Evolutionary conservation across 176 grass and related monocot species (phyloP).

Genomic region (Carex scoparia): DNA sequence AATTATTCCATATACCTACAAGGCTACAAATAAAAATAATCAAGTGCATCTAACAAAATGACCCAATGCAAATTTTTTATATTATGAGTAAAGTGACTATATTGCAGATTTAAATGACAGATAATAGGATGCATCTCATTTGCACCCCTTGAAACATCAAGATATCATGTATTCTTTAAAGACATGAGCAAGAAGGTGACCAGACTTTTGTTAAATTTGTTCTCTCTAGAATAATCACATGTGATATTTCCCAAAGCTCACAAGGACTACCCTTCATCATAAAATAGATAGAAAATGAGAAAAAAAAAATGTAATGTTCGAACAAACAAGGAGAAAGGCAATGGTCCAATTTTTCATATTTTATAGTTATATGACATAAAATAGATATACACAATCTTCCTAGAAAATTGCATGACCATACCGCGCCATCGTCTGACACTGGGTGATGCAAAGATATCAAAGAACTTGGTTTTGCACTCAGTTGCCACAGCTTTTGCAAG

Average conservation of each 20-base stretch:
- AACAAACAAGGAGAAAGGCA: too few species aligned
- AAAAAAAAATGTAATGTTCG: too few species aligned
- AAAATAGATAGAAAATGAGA: background rate
- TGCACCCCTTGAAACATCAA: background rate
- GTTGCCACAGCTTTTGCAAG: constrained; percentile 86
- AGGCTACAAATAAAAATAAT: background rate
- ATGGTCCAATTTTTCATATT: too few species aligned
- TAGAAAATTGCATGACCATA: constrained; percentile 23
- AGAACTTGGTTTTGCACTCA: constrained; percentile 95
- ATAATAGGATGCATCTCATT: background rate
- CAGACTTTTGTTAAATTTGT: background rate
- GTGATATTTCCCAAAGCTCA: background rate
- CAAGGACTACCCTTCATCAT: background rate
- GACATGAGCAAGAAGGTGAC: background rate
- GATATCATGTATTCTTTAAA: too few species aligned
- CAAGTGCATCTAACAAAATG: background rate
- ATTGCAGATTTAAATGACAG: background rate
- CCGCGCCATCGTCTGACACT: constrained; percentile 92
- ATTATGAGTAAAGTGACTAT: background rate
- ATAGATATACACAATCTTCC: background rate
- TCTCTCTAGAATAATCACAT: background rate
- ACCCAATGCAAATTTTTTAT: background rate
- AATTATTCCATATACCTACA: background rate
- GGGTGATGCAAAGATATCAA: constrained; percentile 93
- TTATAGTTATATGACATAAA: background rate